Evolutionary conservation across 2,329 filamentous ascomycete species (phyloP), one percentile per base, ranked within the genome.

Genomic region (Apiospora rasikravindrae): DNA sequence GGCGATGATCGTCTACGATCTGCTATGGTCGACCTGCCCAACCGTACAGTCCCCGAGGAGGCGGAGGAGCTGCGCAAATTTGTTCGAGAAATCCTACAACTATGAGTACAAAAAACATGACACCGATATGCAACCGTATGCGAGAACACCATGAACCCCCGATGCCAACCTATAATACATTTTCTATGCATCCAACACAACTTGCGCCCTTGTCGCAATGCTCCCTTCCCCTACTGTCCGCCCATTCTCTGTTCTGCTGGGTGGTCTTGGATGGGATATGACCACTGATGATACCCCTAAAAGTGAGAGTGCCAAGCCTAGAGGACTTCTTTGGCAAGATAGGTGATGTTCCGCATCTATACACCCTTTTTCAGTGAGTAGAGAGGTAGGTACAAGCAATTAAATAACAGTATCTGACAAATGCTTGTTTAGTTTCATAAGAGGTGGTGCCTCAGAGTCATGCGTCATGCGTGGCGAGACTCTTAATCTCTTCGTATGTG

Each of bases 21-120:
- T 1, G 82, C 83, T 5, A 77, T 90, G 29, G 74, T 77, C 69
- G 81, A 72, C 13, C 73, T 90, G 73, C 87, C 86, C 0, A 83
- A 88, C 37, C 80, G 86, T 69, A 88, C 85, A 2, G 80, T 88
- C 0, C 84, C 86, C 24, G 87, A 88, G 69, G 88, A 89, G 76
- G 84, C 85, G 0, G 86, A 86, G 47, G 81, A 80, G 1, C 74
- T 89, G 74, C 81, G 82, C 45, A 77, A 71, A 5, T 89, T 88
- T 77, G 81, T 88, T 70, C 76, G 73, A 67, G 81, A 83, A 45
- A 70, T 88, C 37, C 76, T 87, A 73, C 70, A 71, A 61, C 82
- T 75, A 77, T 82, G 44, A 70, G 57, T 69, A 22, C 24, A 29
- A 26, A 24, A 51, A 19, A n/a, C 10, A 24, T 37, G 19, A 37